phyloP scores from a whole-genome alignment of 2,329 filamentous ascomycete species.

The Phaeosphaeria sp. region DNA sequence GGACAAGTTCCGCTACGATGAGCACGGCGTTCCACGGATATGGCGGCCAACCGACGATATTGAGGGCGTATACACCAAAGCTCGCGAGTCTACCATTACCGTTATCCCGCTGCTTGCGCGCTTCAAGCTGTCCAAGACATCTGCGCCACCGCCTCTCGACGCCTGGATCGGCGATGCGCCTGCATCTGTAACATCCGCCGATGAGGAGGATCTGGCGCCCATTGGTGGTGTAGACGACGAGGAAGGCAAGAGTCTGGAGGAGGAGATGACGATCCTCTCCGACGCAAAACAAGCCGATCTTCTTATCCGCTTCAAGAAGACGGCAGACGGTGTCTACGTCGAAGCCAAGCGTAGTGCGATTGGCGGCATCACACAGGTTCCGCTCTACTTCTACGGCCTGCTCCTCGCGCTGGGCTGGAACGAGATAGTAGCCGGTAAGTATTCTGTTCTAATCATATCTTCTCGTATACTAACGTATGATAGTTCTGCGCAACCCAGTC shows the following conservation, averaged over 20 bases:
- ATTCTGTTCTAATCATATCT: too few relatives aligned
- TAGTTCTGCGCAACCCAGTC: constrained; percentile 90
- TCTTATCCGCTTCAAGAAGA: constrained; percentile 96
- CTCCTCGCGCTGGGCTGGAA: constrained; percentile 97
- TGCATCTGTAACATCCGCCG: constrained; percentile 73
- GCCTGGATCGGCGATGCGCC: constrained; percentile 84
- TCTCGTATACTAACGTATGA: constrained; percentile 21
- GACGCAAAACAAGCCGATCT: constrained; percentile 91
- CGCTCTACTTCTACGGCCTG: constrained; percentile 91
- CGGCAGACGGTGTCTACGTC: constrained; percentile 95
- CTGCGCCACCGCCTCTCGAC: constrained; percentile 79
- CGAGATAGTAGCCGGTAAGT: constrained; percentile 89
- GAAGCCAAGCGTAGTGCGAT: constrained; percentile 97
- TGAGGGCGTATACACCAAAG: constrained; percentile 90
- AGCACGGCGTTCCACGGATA: constrained; percentile 90
- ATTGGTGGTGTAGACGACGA: constrained; percentile 96
- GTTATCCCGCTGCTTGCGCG: constrained; percentile 87
- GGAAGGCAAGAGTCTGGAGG: constrained; percentile 90
- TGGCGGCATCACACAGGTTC: constrained; percentile 91
- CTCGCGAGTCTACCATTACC: constrained; percentile 87
- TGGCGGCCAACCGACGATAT: constrained; percentile 98
- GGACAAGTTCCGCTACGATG: constrained; percentile 98
- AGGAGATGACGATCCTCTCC: constrained; percentile 93
- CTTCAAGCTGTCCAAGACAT: constrained; percentile 79
- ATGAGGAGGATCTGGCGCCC: constrained; percentile 86